phyloP scores from a whole-genome alignment of 441 rosid species.

The Bocquillonia castaneifolia region DNA sequence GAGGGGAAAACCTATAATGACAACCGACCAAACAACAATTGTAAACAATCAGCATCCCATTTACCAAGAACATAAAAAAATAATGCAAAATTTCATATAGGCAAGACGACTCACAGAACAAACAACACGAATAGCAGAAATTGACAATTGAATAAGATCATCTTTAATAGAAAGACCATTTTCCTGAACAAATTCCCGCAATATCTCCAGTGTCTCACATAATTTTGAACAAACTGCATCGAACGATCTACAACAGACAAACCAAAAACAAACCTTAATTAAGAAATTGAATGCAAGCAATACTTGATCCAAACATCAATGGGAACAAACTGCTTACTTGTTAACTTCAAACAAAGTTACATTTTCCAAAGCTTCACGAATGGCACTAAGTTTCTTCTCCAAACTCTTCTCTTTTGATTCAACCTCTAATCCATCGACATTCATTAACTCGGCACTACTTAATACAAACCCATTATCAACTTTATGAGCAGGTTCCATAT shows the following conservation, averaged over 20 bases:
- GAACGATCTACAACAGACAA: conserved; percentile 59
- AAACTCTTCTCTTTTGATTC: conserved; percentile 29
- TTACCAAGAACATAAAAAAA: background rate
- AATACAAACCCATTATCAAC: conserved; percentile 19
- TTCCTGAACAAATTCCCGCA: conserved; percentile 41
- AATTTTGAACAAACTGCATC: conserved; percentile 55
- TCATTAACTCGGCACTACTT: conserved; percentile 20
- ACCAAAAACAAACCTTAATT: conserved; percentile 16
- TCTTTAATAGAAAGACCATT: conserved; percentile 39
- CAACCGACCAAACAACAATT: too few relatives aligned
- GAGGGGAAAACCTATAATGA: conserved; percentile 75
- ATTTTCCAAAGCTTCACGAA: conserved; percentile 54
- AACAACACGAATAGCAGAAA: conserved; percentile 48
- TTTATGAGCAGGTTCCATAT: conserved; percentile 38
- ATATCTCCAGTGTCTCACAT: conserved; percentile 52
- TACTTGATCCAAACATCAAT: conserved; percentile 14
- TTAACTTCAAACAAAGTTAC: conserved; percentile 46
- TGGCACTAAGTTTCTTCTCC: conserved; percentile 34
- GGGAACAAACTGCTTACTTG: conserved; percentile 54
- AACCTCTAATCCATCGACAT: conserved; percentile 26
- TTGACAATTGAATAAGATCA: conserved; percentile 43
- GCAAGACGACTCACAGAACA: conserved; percentile 45
- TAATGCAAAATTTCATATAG: background rate
- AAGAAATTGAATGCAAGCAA: conserved; percentile 20
- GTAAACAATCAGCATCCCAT: conserved; percentile 4